phyloP scores from a whole-genome alignment of 2,329 filamentous ascomycete species.

The Thelonectria discophora region DNA sequence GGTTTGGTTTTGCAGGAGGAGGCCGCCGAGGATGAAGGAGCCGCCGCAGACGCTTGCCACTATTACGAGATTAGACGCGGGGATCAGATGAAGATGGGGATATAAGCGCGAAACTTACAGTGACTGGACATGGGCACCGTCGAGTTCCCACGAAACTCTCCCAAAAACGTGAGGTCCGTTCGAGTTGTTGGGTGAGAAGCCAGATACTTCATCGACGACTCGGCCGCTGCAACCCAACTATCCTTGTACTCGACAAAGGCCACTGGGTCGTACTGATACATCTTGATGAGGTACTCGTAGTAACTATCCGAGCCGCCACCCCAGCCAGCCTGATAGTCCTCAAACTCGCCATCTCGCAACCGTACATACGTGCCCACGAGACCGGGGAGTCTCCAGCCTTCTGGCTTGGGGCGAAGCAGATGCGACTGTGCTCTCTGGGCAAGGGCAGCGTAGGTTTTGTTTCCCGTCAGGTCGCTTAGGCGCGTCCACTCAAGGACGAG shows the following conservation, averaged over 20 bases:
- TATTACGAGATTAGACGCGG: conserved; percentile 7
- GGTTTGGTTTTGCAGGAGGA: conserved; percentile 25
- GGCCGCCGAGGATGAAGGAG: conserved; percentile 24
- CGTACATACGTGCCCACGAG: conserved; percentile 25
- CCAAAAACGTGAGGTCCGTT: conserved; percentile 22
- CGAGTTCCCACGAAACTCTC: conserved; percentile 24
- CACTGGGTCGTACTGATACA: conserved; percentile 34
- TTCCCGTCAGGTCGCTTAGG: conserved; percentile 27
- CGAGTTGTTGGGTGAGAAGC: conserved; percentile 22
- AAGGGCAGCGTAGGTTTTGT: conserved; percentile 25
- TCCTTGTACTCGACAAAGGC: conserved; percentile 23
- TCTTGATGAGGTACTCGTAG: conserved; percentile 37
- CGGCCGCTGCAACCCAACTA: conserved; percentile 25
- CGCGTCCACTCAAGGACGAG: conserved; percentile 37
- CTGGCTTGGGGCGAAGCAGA: conserved; percentile 26
- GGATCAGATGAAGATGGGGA: too few relatives aligned
- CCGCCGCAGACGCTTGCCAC: conserved; percentile 29
- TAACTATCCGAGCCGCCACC: conserved; percentile 35
- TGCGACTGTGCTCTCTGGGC: conserved; percentile 28
- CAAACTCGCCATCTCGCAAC: conserved; percentile 23
- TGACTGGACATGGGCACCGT: conserved; percentile 25
- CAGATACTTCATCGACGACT: conserved; percentile 26
- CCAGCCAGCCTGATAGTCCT: conserved; percentile 33
- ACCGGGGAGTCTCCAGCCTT: conserved; percentile 27
- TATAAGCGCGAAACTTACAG: conserved; percentile 1